phyloP scores from a whole-genome alignment of 2,329 filamentous ascomycete species.

The Aspergillus pseudoviridinutans region DNA sequence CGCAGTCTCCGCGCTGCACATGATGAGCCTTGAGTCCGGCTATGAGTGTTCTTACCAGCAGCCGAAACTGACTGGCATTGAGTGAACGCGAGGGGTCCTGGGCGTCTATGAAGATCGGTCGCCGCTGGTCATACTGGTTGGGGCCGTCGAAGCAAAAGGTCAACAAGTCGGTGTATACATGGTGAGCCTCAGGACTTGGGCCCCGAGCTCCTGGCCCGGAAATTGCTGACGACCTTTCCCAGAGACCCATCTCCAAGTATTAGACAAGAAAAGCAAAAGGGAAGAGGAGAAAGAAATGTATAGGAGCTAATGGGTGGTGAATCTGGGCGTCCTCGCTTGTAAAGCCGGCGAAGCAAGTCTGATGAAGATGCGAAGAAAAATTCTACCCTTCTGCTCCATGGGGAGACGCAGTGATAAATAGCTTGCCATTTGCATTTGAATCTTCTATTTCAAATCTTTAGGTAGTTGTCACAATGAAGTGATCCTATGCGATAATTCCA shows the following conservation, averaged over 20 bases:
- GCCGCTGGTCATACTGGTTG: slow-evolving; percentile 31
- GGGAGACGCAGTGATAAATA: neutral
- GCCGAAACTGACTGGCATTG: slow-evolving; percentile 31
- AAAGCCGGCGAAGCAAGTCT: neutral
- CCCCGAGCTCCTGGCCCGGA: slow-evolving; percentile 8
- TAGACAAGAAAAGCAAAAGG: neutral
- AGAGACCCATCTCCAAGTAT: slow-evolving; percentile 19
- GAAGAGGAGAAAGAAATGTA: neutral
- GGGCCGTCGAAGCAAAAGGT: slow-evolving; percentile 39
- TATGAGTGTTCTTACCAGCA: slow-evolving; percentile 36
- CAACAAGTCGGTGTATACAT: slow-evolving; percentile 37
- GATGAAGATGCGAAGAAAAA: neutral
- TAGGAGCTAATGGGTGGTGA: neutral
- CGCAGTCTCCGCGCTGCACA: slow-evolving; percentile 40
- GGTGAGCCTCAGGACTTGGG: slow-evolving; percentile 2
- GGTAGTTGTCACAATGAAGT: neutral
- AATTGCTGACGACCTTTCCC: slow-evolving; percentile 18
- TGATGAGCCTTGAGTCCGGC: slow-evolving; percentile 38
- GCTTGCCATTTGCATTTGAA: neutral
- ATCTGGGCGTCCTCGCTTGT: neutral
- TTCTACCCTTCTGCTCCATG: neutral
- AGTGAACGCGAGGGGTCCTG: slow-evolving; percentile 35
- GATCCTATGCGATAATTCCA: slow-evolving; percentile 8
- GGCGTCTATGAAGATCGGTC: slow-evolving; percentile 42
- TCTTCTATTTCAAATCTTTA: neutral